Conservation (phyloP, 2,329 filamentous ascomycete species). For the Ophiostoma novo-ulmi region DNA sequence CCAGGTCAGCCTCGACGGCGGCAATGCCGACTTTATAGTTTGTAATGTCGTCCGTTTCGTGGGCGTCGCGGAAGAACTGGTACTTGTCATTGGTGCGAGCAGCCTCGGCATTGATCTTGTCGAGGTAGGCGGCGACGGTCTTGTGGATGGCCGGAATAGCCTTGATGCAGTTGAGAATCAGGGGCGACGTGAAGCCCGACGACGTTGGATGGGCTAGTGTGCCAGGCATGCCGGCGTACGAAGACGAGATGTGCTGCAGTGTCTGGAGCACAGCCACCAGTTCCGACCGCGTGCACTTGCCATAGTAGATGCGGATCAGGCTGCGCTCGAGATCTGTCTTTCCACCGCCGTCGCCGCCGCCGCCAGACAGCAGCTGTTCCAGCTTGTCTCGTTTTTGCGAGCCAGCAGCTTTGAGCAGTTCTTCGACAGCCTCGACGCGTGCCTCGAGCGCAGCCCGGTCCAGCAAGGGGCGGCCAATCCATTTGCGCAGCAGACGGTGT, state of each 20-base stretch:
- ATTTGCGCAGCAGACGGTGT: conserved; percentile 81
- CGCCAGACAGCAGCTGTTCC: conserved; percentile 54
- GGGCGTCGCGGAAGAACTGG: conserved; percentile 78
- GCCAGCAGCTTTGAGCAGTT: conserved; percentile 66
- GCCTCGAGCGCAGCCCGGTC: conserved; percentile 70
- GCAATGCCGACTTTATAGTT: conserved; percentile 87
- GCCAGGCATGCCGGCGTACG: conserved; percentile 50
- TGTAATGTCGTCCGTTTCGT: conserved; percentile 83
- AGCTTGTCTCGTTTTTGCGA: conserved; percentile 67
- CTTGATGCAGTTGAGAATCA: conserved; percentile 67
- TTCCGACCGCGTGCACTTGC: conserved; percentile 87
- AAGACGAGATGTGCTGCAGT: conserved; percentile 71
- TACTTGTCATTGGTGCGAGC: conserved; percentile 90
- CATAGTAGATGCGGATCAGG: conserved; percentile 93
- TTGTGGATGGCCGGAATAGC: conserved; percentile 71
- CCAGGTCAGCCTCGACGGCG: conserved; percentile 83
- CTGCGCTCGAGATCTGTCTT: conserved; percentile 86
- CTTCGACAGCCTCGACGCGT: conserved; percentile 77
- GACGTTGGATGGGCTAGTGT: conserved; percentile 35
- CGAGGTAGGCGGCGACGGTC: conserved; percentile 67
- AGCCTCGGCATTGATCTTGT: conserved; percentile 78
- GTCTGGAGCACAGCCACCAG: conserved; percentile 79
- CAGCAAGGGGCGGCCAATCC: conserved; percentile 86
- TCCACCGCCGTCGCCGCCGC: conserved; percentile 35
- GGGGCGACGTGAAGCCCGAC: conserved; percentile 61